Conservation (phyloP, 495 filamentous ascomycete genomes). For the Aspergillus diversus region DNA sequence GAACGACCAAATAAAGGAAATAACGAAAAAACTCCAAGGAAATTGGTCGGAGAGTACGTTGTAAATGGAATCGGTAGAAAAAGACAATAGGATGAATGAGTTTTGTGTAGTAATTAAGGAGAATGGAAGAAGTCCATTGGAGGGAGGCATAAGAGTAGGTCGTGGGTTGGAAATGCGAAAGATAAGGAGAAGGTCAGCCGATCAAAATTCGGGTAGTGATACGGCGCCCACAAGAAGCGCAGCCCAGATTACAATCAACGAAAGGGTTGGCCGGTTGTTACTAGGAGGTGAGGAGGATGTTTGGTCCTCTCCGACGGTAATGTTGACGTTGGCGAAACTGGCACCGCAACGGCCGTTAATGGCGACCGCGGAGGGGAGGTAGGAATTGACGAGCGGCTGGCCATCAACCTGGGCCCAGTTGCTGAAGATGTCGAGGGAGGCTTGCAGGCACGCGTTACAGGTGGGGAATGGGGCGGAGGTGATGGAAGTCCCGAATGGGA, state of each 20-base stretch:
- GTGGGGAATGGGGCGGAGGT: conserved; percentile 64
- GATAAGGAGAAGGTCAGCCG: neutral
- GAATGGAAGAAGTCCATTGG: conserved; percentile 10
- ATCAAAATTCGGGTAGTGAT: neutral
- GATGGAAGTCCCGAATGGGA: conserved; percentile 76
- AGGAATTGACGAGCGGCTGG: conserved; percentile 61
- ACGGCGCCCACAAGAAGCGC: neutral
- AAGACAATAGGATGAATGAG: neutral
- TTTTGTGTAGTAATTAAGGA: neutral
- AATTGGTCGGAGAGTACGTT: conserved; percentile 14
- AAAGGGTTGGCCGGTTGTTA: neutral
- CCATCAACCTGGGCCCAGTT: conserved; percentile 59
- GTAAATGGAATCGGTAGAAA: conserved; percentile 9
- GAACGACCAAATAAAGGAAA: neutral
- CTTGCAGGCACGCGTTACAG: conserved; percentile 68
- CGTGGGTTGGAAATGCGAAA: neutral
- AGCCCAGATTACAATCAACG: neutral
- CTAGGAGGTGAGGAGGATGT: conserved; percentile 20
- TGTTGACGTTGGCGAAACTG: conserved; percentile 61
- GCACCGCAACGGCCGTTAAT: conserved; percentile 69
- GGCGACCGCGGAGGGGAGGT: conserved; percentile 63
- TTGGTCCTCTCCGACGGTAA: conserved; percentile 48
- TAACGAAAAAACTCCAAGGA: neutral
- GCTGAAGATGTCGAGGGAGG: conserved; percentile 72
- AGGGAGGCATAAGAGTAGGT: conserved; percentile 15